Evolutionary conservation across 306 rosid species (phyloP).

Genomic region (Carpinus fangiana): DNA sequence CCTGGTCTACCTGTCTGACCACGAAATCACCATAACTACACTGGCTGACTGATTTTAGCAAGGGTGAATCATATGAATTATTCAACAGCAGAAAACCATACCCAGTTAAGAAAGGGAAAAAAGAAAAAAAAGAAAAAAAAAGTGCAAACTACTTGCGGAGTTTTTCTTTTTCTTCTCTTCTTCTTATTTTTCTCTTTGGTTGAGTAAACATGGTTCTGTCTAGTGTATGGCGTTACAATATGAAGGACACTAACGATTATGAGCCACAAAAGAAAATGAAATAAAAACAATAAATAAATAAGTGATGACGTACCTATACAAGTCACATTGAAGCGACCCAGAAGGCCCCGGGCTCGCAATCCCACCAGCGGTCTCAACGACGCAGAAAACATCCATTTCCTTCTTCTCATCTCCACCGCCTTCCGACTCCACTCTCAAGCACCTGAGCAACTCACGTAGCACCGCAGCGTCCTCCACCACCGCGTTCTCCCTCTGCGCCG

Average conservation of each 20-base stretch:
- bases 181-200: background rate
- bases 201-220: background rate
- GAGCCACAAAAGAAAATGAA: background rate
- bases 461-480: constrained; percentile 50
- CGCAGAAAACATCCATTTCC: constrained; percentile 51
- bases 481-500: constrained; percentile 70
- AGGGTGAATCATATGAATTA: constrained; percentile 9
- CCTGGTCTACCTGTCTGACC: background rate
- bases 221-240: background rate
- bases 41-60: constrained; percentile 14
- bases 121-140: background rate
- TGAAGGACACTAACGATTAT: background rate
- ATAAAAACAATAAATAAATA: background rate
- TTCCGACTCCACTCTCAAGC: constrained; percentile 45
- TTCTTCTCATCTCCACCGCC: constrained; percentile 32
- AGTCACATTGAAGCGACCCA: constrained; percentile 91
- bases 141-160: no score
- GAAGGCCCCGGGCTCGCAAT: constrained; percentile 96
- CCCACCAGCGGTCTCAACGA: constrained; percentile 91
- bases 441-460: constrained; percentile 44
- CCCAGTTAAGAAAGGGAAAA: background rate
- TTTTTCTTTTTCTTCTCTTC: no score
- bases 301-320: constrained; percentile 56
- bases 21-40: background rate
- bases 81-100: background rate